Conservation (phyloP, 2,329 filamentous ascomycete genomes). For the Penicillium sp. region DNA sequence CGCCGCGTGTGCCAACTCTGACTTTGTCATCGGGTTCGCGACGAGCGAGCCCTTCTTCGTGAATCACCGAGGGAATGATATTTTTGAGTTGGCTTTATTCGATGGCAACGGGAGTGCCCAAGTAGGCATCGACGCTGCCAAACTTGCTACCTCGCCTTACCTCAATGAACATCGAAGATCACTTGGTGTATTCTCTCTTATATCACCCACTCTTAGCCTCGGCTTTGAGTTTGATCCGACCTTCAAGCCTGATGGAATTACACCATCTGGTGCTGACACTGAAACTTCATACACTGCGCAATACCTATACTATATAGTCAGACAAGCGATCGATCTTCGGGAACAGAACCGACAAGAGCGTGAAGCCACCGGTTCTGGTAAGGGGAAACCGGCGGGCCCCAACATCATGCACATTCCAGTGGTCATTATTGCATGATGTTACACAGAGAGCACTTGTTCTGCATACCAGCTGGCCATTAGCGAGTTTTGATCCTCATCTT, state of each 20-base stretch:
- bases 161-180: slow-evolving; percentile 13
- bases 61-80: slow-evolving; percentile 26
- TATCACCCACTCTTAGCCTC: slow-evolving; percentile 9
- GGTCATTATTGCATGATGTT: slow-evolving; percentile 13
- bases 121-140: slow-evolving; percentile 3
- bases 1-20: slow-evolving; percentile 38
- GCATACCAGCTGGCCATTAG: background rate
- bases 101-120: slow-evolving; percentile 16
- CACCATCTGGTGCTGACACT: background rate
- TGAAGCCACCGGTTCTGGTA: background rate
- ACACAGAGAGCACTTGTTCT: background rate
- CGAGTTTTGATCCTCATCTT: background rate
- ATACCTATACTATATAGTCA: slow-evolving; percentile 9
- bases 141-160: slow-evolving; percentile 14
- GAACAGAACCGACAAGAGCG: slow-evolving; percentile 15
- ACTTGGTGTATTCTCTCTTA: slow-evolving; percentile 28
- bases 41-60: slow-evolving; percentile 36
- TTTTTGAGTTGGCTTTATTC: slow-evolving; percentile 23
- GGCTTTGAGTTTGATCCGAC: slow-evolving; percentile 15
- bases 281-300: slow-evolving; percentile 10
- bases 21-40: slow-evolving; percentile 40
- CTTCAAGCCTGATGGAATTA: slow-evolving; percentile 6
- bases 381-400: slow-evolving; percentile 4
- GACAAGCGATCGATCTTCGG: slow-evolving; percentile 13
- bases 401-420: slow-evolving; percentile 18